phyloP scores from a whole-genome alignment of 83 land plant genomes.

The Isoetes engelmannii region DNA sequence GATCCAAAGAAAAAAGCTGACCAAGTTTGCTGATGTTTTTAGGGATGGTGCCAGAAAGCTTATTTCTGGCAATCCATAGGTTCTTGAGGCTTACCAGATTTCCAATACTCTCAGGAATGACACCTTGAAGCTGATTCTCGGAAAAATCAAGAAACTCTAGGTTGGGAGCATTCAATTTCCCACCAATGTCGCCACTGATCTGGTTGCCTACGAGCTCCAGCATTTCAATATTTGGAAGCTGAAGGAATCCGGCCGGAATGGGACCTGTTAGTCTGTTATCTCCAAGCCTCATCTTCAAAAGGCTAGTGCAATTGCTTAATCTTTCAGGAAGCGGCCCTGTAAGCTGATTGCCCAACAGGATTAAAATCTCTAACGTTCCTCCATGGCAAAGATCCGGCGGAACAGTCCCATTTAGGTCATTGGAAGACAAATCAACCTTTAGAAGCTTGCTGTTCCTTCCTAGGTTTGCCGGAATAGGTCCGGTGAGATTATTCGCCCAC shows the following conservation, averaged over 20 bases:
- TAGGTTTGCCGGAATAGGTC: conserved; percentile 44
- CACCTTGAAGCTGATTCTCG: conserved; percentile 35
- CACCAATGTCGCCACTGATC: conserved; percentile 24
- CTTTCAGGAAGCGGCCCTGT: conserved; percentile 45
- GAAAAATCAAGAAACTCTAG: conserved; percentile 54
- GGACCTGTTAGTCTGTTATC: conserved; percentile 36
- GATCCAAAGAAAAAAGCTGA: background rate
- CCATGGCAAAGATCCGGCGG: conserved; percentile 35
- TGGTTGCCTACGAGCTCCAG: conserved; percentile 29
- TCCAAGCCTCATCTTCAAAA: conserved; percentile 26
- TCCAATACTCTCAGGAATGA: conserved; percentile 38
- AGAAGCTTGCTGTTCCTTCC: conserved; percentile 33
- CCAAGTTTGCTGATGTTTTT: background rate
- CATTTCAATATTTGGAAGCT: conserved; percentile 13
- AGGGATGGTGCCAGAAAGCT: conserved; percentile 37
- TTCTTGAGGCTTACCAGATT: conserved; percentile 2
- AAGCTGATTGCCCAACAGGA: conserved; percentile 46
- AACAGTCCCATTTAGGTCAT: conserved; percentile 43
- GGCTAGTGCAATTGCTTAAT: conserved; percentile 40
- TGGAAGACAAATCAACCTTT: conserved; percentile 53
- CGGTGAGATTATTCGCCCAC: conserved; percentile 44
- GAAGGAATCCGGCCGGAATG: conserved; percentile 24
- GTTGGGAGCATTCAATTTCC: background rate
- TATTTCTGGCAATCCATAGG: conserved; percentile 34
- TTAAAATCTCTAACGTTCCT: conserved; percentile 35